Conservation (phyloP, 768 basidiomycete genomes). For the Pulveroboletus sp. region DNA sequence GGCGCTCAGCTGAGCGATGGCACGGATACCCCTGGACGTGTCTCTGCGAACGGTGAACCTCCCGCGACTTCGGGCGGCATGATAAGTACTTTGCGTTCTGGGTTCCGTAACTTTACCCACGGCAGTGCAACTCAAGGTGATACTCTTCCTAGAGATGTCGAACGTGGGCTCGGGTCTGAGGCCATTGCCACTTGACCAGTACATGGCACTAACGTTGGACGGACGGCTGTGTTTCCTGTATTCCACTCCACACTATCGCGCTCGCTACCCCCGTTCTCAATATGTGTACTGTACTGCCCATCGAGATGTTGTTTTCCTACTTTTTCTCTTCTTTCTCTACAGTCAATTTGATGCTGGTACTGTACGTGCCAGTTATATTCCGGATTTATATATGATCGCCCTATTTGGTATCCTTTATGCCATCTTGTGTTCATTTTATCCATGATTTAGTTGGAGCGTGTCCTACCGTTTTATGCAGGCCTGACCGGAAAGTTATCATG, state of each 20-base stretch:
- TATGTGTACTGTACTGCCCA: not conserved
- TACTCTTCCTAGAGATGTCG: conserved; percentile 28
- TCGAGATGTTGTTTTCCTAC: not conserved
- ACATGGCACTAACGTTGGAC: not conserved
- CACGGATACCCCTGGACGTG: not conserved
- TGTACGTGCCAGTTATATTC: not conserved
- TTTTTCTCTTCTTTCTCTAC: not conserved
- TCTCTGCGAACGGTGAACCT: conserved; percentile 7
- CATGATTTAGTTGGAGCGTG: too few species aligned
- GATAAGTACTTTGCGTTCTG: conserved; percentile 24
- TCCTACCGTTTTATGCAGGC: too few species aligned
- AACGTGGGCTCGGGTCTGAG: conserved; percentile 19
- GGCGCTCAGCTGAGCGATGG: conserved; percentile 2
- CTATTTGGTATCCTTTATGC: too few species aligned
- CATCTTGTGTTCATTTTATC: too few species aligned
- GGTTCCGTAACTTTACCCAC: conserved; percentile 24
- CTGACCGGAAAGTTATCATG: too few species aligned
- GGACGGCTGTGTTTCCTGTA: not conserved
- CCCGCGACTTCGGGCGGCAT: conserved; percentile 13
- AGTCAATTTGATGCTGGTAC: not conserved
- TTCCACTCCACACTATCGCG: not conserved
- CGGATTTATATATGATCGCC: too few species aligned
- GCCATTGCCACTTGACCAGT: conserved; percentile 7
- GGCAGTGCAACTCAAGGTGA: conserved; percentile 15
- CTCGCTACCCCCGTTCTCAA: not conserved